These are phyloP conservation scores for Epichloe hybrida DNA, from an alignment of 2,329 filamentous ascomycete genomes.

Conservation along the genomic window DNA sequence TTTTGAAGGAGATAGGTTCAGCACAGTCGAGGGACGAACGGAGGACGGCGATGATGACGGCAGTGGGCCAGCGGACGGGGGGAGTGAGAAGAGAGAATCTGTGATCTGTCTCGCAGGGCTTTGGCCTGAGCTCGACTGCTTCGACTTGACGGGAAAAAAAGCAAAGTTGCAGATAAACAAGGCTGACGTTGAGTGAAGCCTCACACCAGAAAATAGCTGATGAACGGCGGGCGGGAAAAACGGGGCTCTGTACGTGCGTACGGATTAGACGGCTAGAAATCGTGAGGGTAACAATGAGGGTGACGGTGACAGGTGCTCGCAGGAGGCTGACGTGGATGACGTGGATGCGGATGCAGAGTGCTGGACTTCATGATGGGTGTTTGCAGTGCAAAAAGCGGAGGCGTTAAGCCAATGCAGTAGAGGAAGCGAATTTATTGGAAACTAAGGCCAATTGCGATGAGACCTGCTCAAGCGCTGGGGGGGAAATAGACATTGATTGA, in stretches of 20 bases:
- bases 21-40: background rate
- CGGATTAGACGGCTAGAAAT: background rate
- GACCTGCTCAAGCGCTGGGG: background rate
- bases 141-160: background rate
- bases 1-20: background rate
- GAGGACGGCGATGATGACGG: background rate
- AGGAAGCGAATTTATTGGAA: background rate
- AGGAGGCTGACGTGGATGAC: background rate
- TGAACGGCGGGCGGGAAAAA: background rate
- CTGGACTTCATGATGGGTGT: background rate
- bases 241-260: background rate
- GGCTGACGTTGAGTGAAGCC: background rate
- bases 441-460: slow-evolving; percentile 1
- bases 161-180: background rate
- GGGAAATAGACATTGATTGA: slow-evolving; percentile 1
- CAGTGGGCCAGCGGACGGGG: background rate
- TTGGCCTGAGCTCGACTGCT: background rate
- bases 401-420: background rate
- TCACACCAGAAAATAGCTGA: background rate
- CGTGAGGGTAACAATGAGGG: background rate
- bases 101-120: background rate
- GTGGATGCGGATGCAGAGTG: background rate
- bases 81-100: background rate
- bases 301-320: background rate
- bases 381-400: background rate